A percentile compares a stretch with the other conserved stretches of the same genome.
Evolutionary conservation across 805 yeast genomes (phyloP).

Genomic region (Hanseniaspora hatyaiensis): DNA sequence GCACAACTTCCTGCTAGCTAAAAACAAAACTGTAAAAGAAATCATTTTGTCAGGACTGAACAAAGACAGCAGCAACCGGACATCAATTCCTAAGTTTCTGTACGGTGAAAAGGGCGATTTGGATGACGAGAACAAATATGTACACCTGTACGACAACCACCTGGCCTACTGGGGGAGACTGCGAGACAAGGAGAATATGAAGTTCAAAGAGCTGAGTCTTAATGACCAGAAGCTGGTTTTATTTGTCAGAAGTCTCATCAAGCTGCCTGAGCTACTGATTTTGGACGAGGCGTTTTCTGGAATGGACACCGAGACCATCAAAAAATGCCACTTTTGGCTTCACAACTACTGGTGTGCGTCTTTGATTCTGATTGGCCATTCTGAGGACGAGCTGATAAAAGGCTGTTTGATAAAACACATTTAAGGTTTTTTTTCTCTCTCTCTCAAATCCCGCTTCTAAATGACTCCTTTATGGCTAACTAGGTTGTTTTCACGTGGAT

Average conservation of each 20-base stretch:
- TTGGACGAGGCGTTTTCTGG: conserved; percentile 90
- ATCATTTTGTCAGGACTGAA: conserved; percentile 62
- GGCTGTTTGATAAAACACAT: conserved; percentile 37
- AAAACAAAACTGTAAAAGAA: conserved; percentile 38
- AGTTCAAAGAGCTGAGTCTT: conserved; percentile 46
- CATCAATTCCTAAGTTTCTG: conserved; percentile 35
- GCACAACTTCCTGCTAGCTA: conserved; percentile 68
- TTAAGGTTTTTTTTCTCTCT: neutral
- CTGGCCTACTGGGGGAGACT: conserved; percentile 34
- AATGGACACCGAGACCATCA: conserved; percentile 57
- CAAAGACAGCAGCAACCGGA: conserved; percentile 44
- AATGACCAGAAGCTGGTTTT: conserved; percentile 70
- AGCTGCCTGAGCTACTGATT: conserved; percentile 65
- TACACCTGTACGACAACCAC: conserved; percentile 34
- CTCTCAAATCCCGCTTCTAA: too few relatives aligned
- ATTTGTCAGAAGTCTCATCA: conserved; percentile 65
- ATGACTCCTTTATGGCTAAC: too few relatives aligned
- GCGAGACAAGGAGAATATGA: conserved; percentile 26
- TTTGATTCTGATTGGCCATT: conserved; percentile 70
- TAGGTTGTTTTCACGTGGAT: too few relatives aligned
- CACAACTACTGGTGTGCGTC: conserved; percentile 50
- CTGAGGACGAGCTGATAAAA: conserved; percentile 59
- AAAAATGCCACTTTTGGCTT: conserved; percentile 42
- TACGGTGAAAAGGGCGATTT: conserved; percentile 26
- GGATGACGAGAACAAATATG: conserved; percentile 28